These are phyloP conservation scores for Jackrogersella minutella DNA, from an alignment of 495 filamentous ascomycete species.

Conservation along the genomic window DNA sequence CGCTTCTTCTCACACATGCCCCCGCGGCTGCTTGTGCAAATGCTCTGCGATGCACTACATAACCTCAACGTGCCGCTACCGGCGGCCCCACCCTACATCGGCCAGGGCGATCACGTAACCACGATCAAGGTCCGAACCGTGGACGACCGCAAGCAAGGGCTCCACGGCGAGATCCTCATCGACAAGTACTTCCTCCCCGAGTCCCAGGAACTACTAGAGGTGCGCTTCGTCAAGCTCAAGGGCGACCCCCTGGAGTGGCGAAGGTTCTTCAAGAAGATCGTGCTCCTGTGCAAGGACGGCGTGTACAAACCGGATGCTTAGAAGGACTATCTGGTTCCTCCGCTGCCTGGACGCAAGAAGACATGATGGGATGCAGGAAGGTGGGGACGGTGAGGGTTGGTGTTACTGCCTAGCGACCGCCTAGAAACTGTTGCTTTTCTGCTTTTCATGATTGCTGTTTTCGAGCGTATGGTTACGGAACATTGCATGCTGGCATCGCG, in stretches of 20 bases:
- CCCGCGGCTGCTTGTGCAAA: conserved; percentile 76
- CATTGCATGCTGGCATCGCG: conserved; percentile 6
- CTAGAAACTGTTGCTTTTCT: conserved; percentile 7
- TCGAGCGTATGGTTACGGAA: conserved; percentile 10
- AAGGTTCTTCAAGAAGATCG: conserved; percentile 93
- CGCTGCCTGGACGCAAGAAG: background rate
- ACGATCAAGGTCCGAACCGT: conserved; percentile 76
- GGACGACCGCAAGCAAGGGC: conserved; percentile 78
- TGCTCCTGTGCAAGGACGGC: conserved; percentile 82
- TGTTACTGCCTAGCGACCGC: background rate
- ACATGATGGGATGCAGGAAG: background rate
- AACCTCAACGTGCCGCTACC: conserved; percentile 81
- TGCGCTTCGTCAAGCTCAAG: conserved; percentile 91
- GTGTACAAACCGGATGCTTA: conserved; percentile 61
- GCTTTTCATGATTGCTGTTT: too few relatives aligned
- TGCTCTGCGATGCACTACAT: conserved; percentile 82
- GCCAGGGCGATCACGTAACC: conserved; percentile 58
- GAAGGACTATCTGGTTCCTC: conserved; percentile 24
- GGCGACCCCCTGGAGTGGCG: conserved; percentile 98
- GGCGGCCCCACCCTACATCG: conserved; percentile 42
- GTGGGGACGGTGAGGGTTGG: background rate
- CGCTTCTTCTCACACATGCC: conserved; percentile 90
- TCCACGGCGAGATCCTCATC: conserved; percentile 85
- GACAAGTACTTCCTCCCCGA: conserved; percentile 67
- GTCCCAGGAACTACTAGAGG: conserved; percentile 72